A percentile compares a stretch with the other conserved stretches of the same genome.
These are phyloP conservation scores for Coleophoma crateriformis DNA, from an alignment of 2,329 filamentous ascomycete genomes.

Conservation along the genomic window DNA sequence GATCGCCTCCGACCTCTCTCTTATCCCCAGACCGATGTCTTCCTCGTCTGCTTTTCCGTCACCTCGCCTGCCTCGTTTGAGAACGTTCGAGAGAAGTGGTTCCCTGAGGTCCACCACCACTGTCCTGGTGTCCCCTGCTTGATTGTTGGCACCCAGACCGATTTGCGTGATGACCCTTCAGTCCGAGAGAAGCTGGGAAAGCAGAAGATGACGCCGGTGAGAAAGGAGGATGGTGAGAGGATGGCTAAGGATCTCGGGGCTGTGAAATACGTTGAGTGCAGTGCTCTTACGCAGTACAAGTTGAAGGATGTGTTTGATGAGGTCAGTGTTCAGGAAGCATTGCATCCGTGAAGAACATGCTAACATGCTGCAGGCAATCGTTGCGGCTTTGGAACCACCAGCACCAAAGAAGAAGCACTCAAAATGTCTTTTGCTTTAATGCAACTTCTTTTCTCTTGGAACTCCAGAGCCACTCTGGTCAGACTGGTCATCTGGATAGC, in stretches of 20 bases:
- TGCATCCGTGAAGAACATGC: neutral
- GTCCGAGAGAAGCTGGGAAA: constrained; percentile 89
- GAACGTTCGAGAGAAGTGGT: constrained; percentile 99
- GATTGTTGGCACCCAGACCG: constrained; percentile 95
- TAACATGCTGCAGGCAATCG: constrained; percentile 65
- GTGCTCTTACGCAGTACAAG: constrained; percentile 95
- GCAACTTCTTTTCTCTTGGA: neutral
- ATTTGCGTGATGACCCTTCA: constrained; percentile 82
- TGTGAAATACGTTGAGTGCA: constrained; percentile 98
- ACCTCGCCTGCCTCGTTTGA: constrained; percentile 97
- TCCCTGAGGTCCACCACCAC: constrained; percentile 97
- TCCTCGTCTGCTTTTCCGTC: constrained; percentile 98
- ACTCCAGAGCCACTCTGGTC: neutral
- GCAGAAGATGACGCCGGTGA: constrained; percentile 93
- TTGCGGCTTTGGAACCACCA: constrained; percentile 87
- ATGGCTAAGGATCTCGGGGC: constrained; percentile 98
- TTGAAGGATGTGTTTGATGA: constrained; percentile 99
- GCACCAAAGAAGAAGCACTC: constrained; percentile 71
- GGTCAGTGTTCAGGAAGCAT: constrained; percentile 46
- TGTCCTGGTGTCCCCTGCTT: constrained; percentile 96
- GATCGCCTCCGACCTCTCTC: constrained; percentile 93
- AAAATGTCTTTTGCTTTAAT: constrained; percentile 65
- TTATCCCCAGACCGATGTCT: constrained; percentile 97
- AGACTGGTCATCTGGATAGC: neutral
- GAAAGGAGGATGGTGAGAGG: constrained; percentile 85